Base-by-base conservation (phyloP, 2,329 filamentous ascomycete genomes). In the Rutstroemia sp. region DNA sequence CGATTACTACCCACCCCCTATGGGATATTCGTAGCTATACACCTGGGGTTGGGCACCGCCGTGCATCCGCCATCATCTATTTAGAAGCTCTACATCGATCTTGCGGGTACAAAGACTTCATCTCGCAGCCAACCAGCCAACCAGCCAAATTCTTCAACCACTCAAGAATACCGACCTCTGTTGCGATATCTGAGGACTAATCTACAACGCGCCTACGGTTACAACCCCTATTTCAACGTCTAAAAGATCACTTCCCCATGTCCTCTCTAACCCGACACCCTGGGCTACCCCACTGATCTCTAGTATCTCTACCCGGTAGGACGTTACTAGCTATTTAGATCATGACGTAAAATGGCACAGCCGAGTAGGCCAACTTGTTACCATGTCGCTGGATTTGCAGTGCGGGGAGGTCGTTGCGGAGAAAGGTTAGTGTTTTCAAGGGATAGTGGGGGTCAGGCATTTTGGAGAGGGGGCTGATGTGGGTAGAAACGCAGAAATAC, bases 291-390 rank as follows among this genome's bases (percentile, higher is more conserved):
- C 47, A 66, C 63, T 9, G 55, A 60, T 21, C 59, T 68, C 4
- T 59, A 62, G 18, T 75, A 75, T 63, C 58, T 62, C 2, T 73
- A 73, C 1, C 71, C 73, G 0, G 72, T 61, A 77, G 77, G 2
- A 80, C 77, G 0, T 69, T 80, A 4, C 69, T 80, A 19, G 73
- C 75, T 3, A 70, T 81, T 41, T 77, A 80, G 63, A 80, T 80
- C 66, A 74, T 79, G 70, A 80, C 77, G 2, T 79, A 77, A 76
- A 73, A 77, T 62, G 77, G 56, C 65, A 5, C 71, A 72, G 21
- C 77, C 77, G 0, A 64, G 59, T 18, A 62, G 52, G 2, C 58
- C 57, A 3, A 61, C 4, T 65, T 42, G 59, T 62, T 8, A 66
- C 64, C 45, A 62, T 55, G 2, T 38, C 65, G 10, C 60, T 60